A percentile compares a stretch with the other conserved stretches of the same genome.
Conservation (phyloP, 345 rosid genomes). For the Chamaenerion angustifolium region DNA sequence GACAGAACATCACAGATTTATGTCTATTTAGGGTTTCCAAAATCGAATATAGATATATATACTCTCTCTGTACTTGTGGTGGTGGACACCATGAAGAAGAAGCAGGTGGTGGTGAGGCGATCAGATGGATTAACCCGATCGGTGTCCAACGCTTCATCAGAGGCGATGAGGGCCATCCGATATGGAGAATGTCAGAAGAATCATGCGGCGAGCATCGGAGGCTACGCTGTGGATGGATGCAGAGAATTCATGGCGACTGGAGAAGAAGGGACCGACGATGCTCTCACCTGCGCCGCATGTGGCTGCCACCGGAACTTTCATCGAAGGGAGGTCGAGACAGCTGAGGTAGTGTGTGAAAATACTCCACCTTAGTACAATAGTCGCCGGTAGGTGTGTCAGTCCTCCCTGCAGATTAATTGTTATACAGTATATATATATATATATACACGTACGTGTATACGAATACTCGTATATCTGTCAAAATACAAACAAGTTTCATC, state of each 20-base stretch:
- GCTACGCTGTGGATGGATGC: constrained; percentile 18
- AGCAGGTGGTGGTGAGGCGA: constrained; percentile 14
- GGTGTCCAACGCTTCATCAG: constrained; percentile 2
- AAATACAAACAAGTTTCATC: too few relatives aligned
- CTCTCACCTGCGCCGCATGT: constrained; percentile 15
- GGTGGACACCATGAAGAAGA: constrained; percentile 10
- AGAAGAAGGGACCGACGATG: constrained; percentile 12
- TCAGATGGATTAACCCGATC: constrained; percentile 5
- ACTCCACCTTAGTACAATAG: constrained; percentile 10
- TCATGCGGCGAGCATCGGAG: constrained; percentile 15
- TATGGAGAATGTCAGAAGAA: constrained; percentile 19
- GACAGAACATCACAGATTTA: too few relatives aligned
- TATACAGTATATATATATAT: background rate
- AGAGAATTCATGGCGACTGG: constrained; percentile 16
- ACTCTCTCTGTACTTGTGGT: background rate
- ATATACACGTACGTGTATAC: background rate
- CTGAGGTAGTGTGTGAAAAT: constrained; percentile 15
- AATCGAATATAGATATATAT: too few relatives aligned
- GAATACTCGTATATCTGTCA: too few relatives aligned
- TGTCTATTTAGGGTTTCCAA: constrained; percentile 7
- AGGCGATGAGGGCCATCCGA: constrained; percentile 5
- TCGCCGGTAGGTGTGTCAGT: constrained; percentile 1
- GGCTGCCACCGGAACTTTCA: constrained; percentile 20
- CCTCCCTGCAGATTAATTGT: background rate
- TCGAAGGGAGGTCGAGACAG: constrained; percentile 12